Base-by-base conservation (phyloP, 2,329 filamentous ascomycete species). In the Diaporthe eres region DNA sequence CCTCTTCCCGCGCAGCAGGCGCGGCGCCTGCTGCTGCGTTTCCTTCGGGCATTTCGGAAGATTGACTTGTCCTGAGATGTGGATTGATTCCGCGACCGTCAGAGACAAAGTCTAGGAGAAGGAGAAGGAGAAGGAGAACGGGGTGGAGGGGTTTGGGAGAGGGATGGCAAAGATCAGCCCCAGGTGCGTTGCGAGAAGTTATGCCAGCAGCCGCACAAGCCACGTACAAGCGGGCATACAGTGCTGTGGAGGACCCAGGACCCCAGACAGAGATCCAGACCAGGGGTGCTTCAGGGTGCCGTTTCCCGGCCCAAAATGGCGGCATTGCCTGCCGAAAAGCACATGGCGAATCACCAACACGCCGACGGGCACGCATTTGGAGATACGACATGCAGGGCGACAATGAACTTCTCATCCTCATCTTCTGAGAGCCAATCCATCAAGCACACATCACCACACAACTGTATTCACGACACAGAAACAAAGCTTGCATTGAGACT, bases 1-100 rank as follows among this genome's bases (percentile, higher is more conserved):
- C 47, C 65, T 77, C 75, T 42, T 76, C 39, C 25, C 51, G 77
- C 67, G 67, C 75, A 51, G 75, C 77, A 75, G 77, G 77, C 71
- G 67, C 71, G 3, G 63, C 67, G 74, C 76, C 75, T 60, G 77
- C 75, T 49, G 70, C 77, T 25, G 57, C 77, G 39, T 72, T 77
- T 65, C 71, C 75, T 74, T 77, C 60, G 65, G 77, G 71, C 77
- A 78, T 78, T 25, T n/a, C 8, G 58, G 74, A 57, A 31, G 25
- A 61, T 55, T 74, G 74, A 71, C 70, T 70, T 47, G 61, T 71
- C 70, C 55, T 67, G 55, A 44, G 57, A 71, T 71, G 53, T 57
- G 49, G 55, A 71, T 53, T 49, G 25, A 34, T 58, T 58, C 61
- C 61, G 53, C 73, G 44, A 58, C 58, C 70, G 51, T 61, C 61